Conservation (phyloP, 495 filamentous ascomycete species). For the Copromyces sp. region DNA sequence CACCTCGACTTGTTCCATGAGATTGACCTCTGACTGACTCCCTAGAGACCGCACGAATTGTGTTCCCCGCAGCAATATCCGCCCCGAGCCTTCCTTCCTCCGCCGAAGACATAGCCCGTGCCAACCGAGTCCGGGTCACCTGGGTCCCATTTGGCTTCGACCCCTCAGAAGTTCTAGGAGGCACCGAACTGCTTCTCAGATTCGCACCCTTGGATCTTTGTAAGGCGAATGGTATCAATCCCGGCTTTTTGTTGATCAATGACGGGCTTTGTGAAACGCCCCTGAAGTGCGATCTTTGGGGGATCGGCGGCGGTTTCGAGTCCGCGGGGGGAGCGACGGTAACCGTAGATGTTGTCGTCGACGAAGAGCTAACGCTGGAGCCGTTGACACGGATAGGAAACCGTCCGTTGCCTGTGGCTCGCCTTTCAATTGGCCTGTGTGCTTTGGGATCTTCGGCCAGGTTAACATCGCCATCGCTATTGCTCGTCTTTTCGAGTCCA, state of each 20-base stretch:
- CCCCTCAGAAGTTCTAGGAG: conserved; percentile 51
- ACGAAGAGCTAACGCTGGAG: conserved; percentile 18
- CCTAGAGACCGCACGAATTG: neutral
- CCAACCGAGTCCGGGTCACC: neutral
- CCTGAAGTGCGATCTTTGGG: conserved; percentile 61
- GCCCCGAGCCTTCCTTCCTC: neutral
- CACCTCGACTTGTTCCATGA: neutral
- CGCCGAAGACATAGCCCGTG: neutral
- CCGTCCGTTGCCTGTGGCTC: conserved; percentile 45
- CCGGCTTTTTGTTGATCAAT: conserved; percentile 44
- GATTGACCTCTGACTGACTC: neutral
- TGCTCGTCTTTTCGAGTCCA: neutral
- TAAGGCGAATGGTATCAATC: conserved; percentile 53
- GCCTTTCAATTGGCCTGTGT: neutral
- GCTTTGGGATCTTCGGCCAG: neutral
- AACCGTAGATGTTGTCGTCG: neutral
- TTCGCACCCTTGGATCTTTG: conserved; percentile 53
- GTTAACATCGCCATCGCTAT: neutral
- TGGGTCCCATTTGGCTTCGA: neutral
- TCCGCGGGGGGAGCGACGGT: conserved; percentile 27
- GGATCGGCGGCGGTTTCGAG: conserved; percentile 57
- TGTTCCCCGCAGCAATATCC: neutral
- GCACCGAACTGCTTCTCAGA: conserved; percentile 75
- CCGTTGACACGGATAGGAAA: conserved; percentile 71
- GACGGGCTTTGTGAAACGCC: conserved; percentile 58